Evolutionary conservation across 176 grass and related monocot species (phyloP).

Genomic region (Cenchrus fungigraminus): DNA sequence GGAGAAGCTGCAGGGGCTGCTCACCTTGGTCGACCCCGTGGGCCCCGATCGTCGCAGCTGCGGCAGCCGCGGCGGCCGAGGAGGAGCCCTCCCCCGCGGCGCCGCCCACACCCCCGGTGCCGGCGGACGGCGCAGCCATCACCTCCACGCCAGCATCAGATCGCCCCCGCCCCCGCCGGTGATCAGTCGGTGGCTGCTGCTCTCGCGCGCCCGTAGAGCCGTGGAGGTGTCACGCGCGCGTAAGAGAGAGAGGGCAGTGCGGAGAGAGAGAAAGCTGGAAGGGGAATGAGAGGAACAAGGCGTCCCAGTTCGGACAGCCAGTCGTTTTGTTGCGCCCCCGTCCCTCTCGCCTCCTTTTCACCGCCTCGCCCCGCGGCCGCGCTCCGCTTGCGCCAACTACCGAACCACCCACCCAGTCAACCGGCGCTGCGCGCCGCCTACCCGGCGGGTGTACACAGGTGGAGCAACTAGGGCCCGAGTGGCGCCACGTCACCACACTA

Average conservation of each 20-base stretch:
- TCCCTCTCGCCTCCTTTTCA: slow-evolving; percentile 23
- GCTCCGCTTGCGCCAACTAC: slow-evolving; percentile 28
- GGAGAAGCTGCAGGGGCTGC: too few relatives aligned
- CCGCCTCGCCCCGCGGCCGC: neutral
- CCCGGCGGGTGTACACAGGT: too few relatives aligned
- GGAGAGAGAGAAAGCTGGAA: slow-evolving; percentile 20
- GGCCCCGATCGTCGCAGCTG: slow-evolving; percentile 47
- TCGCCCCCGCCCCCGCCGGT: slow-evolving; percentile 23
- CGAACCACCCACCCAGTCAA: slow-evolving; percentile 33
- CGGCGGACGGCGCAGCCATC: slow-evolving; percentile 57
- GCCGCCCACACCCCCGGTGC: slow-evolving; percentile 28
- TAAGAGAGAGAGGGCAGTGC: slow-evolving; percentile 1
- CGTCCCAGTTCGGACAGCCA: slow-evolving; percentile 77
- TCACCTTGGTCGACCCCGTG: slow-evolving; percentile 72
- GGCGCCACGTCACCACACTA: too few relatives aligned
- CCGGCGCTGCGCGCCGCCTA: neutral
- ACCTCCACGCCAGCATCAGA: slow-evolving; percentile 47
- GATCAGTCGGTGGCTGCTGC: slow-evolving; percentile 11
- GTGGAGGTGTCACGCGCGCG: slow-evolving; percentile 35
- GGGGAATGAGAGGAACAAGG: slow-evolving; percentile 68
- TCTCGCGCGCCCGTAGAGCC: slow-evolving; percentile 8
- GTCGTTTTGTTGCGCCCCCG: slow-evolving; percentile 56
- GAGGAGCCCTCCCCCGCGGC: slow-evolving; percentile 51
- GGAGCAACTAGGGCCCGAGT: too few relatives aligned
- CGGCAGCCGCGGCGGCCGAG: slow-evolving; percentile 29